A percentile compares a stretch with the other conserved stretches of the same genome.
Conservation (phyloP, 2,329 filamentous ascomycete genomes). For the Verticillium albo-atrum region DNA sequence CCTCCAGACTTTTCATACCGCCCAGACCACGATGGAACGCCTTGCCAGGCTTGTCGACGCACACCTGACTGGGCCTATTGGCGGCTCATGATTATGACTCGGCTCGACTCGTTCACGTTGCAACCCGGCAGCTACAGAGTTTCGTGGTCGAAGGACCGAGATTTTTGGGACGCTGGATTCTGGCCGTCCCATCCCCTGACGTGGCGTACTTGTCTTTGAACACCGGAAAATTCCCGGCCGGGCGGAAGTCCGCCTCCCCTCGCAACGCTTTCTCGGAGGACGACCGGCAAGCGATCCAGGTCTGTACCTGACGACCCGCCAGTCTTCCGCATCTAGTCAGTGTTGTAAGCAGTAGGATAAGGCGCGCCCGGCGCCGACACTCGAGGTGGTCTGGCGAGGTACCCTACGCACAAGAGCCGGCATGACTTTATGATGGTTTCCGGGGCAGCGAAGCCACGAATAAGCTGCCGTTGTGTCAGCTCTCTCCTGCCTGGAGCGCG, state of each 20-base stretch:
- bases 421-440: neutral
- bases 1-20: neutral
- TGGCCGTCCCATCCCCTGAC: neutral
- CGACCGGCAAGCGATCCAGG: neutral
- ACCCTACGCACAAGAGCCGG: neutral
- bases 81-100: neutral
- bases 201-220: neutral
- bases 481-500: neutral
- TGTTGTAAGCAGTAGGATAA: neutral
- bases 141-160: neutral
- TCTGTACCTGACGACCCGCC: neutral
- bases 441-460: neutral
- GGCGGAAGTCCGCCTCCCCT: neutral
- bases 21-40: neutral
- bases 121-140: neutral
- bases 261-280: neutral
- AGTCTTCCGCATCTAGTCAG: neutral
- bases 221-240: neutral
- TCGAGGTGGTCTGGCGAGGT: neutral
- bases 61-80: neutral
- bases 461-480: neutral
- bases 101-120: neutral
- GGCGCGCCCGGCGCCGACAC: too few relatives aligned
- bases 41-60: neutral
- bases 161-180: neutral